A percentile compares a stretch with the other conserved stretches of the same genome.
Evolutionary conservation across 495 filamentous ascomycete species (phyloP).

Genomic region (Clavariopsis aquatica): DNA sequence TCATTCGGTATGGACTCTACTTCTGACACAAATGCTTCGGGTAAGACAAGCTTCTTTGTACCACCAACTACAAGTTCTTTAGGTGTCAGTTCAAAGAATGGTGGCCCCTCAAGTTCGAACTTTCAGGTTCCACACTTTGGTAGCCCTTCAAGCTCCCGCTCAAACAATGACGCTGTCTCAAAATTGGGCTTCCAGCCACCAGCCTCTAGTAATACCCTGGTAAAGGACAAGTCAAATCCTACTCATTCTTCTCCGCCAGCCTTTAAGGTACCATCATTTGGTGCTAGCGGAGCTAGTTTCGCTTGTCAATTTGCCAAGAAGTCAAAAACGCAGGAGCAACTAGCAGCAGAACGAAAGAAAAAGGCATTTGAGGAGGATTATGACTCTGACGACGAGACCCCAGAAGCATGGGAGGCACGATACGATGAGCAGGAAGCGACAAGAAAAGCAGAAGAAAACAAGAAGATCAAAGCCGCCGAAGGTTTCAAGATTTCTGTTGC

Average conservation of each 20-base stretch:
- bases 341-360: conserved; percentile 19
- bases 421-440: conserved; percentile 15
- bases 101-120: not conserved
- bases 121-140: too few species aligned
- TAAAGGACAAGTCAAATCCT: not conserved
- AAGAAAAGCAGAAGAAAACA: conserved; percentile 14
- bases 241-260: not conserved
- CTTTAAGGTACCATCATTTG: conserved; percentile 5
- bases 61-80: too few species aligned
- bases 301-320: conserved; percentile 17
- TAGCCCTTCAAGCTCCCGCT: not conserved
- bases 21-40: too few species aligned
- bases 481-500: conserved; percentile 1
- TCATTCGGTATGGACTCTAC: not conserved
- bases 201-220: not conserved
- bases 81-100: not conserved
- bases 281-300: not conserved
- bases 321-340: conserved; percentile 19
- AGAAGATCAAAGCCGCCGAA: conserved; percentile 13
- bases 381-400: conserved; percentile 27
- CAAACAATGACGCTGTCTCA: not conserved
- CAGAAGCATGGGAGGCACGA: conserved; percentile 21
- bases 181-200: conserved; percentile 5
- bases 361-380: conserved; percentile 28
- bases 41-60: too few species aligned